Conservation (phyloP, 1,139 yeast species). For the Geotrichum bryndzae region DNA sequence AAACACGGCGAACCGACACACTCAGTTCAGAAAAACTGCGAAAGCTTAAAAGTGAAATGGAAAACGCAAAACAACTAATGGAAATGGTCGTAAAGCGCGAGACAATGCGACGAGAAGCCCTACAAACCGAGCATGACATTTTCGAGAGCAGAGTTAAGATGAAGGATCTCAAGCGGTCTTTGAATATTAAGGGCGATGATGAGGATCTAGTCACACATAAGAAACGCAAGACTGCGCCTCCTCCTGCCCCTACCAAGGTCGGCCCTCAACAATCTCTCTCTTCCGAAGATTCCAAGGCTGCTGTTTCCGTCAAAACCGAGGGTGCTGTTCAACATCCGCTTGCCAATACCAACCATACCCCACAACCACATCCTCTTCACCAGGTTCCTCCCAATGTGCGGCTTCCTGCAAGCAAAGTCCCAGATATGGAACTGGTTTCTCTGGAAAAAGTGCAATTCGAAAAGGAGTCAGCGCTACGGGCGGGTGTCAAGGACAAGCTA, state of each 20-base stretch:
- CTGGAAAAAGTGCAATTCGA: slow-evolving; percentile 70
- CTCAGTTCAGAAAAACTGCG: slow-evolving; percentile 83
- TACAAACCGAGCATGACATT: slow-evolving; percentile 55
- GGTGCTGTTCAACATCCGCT: slow-evolving; percentile 20
- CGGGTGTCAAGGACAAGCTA: slow-evolving; percentile 78
- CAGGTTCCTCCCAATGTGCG: slow-evolving; percentile 73
- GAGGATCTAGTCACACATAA: slow-evolving; percentile 76
- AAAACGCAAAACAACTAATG: slow-evolving; percentile 66
- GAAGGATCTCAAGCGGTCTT: slow-evolving; percentile 64
- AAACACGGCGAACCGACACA: slow-evolving; percentile 90
- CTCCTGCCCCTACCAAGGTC: not conserved
- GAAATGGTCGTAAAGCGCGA: slow-evolving; percentile 73
- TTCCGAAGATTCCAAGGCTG: slow-evolving; percentile 7
- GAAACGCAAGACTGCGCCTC: slow-evolving; percentile 46
- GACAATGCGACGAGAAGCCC: slow-evolving; percentile 50
- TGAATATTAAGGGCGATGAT: slow-evolving; percentile 79
- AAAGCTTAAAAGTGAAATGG: slow-evolving; percentile 66
- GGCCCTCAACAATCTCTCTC: not conserved
- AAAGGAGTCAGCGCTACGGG: slow-evolving; percentile 70
- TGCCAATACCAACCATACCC: slow-evolving; percentile 16
- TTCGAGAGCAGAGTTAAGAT: slow-evolving; percentile 68
- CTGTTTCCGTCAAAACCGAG: slow-evolving; percentile 13
- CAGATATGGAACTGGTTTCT: slow-evolving; percentile 83
- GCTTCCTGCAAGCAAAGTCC: slow-evolving; percentile 83
- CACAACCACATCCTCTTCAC: slow-evolving; percentile 21